phyloP scores from a whole-genome alignment of 179 eudicot species.

The Gypsophila paniculata region DNA sequence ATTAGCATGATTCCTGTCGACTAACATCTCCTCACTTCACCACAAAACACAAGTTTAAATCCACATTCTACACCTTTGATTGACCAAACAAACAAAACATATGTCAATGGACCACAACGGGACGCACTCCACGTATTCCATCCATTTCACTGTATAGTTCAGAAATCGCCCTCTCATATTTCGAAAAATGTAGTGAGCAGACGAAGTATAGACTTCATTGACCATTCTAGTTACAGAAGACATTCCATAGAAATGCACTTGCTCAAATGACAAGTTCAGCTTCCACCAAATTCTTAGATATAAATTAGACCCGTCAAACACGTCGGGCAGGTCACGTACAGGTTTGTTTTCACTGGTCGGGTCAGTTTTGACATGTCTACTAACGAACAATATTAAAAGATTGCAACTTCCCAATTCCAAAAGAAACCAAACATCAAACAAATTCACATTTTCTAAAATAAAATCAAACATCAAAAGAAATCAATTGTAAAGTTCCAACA shows the following conservation, averaged over 20 bases:
- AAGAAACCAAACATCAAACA: slow-evolving; percentile 12
- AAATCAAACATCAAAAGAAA: slow-evolving; percentile 16
- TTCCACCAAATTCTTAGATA: neutral
- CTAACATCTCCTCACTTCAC: neutral
- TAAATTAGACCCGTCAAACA: neutral
- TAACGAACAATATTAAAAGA: no score
- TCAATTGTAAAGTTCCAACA: neutral
- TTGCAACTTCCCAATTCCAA: no score
- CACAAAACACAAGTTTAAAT: neutral
- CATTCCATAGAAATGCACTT: neutral
- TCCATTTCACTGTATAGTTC: no score
- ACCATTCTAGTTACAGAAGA: neutral
- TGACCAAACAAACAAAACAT: no score
- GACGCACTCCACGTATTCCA: neutral
- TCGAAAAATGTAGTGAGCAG: no score
- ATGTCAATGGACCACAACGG: neutral
- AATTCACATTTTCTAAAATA: slow-evolving; percentile 1
- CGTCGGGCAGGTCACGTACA: no score
- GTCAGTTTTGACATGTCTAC: no score
- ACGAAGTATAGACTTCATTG: neutral
- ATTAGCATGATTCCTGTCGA: neutral
- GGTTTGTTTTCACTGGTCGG: no score
- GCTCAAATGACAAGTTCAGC: slow-evolving; percentile 7
- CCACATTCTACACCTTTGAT: slow-evolving; percentile 1
- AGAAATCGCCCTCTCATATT: no score